Evolutionary conservation across 2,329 filamentous ascomycete species (phyloP).

Genomic region (Xylariaceae sp.): DNA sequence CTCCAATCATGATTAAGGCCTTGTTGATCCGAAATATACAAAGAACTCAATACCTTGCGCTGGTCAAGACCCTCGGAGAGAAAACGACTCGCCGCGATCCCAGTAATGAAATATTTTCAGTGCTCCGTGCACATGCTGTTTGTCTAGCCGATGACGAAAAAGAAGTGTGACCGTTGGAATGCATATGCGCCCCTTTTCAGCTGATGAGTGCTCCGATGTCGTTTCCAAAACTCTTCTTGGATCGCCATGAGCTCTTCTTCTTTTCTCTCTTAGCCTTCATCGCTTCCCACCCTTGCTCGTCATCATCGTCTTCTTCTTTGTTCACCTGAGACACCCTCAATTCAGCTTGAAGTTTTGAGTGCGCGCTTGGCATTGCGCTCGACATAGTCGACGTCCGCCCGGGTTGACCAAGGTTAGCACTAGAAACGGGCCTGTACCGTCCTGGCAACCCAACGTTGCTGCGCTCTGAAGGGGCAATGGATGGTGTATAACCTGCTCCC

Average conservation of each 20-base stretch:
- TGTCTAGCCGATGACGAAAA: constrained; percentile 28
- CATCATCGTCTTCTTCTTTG: constrained; percentile 60
- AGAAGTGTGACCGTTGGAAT: constrained; percentile 25
- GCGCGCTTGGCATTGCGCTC: constrained; percentile 42
- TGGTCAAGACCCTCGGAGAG: neutral
- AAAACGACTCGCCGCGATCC: constrained; percentile 3
- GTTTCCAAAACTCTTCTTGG: constrained; percentile 57
- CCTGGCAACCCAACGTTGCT: constrained; percentile 91
- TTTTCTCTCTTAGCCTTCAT: constrained; percentile 71
- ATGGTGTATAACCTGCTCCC: constrained; percentile 74
- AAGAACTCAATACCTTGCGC: constrained; percentile 5
- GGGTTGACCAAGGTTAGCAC: constrained; percentile 47
- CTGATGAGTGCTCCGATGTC: constrained; percentile 54
- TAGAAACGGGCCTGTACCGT: constrained; percentile 87
- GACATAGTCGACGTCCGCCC: constrained; percentile 49
- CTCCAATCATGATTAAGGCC: constrained; percentile 5
- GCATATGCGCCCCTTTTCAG: constrained; percentile 30
- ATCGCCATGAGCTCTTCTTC: constrained; percentile 67
- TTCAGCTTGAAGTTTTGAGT: constrained; percentile 44
- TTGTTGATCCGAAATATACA: constrained; percentile 20
- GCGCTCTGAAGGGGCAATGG: constrained; percentile 92
- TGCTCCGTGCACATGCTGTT: constrained; percentile 19
- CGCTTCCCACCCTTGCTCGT: constrained; percentile 70
- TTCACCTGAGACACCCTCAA: constrained; percentile 46
- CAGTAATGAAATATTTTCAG: constrained; percentile 1